Conservation (phyloP, 805 yeast species). For the Candida pseudofarinosa region DNA sequence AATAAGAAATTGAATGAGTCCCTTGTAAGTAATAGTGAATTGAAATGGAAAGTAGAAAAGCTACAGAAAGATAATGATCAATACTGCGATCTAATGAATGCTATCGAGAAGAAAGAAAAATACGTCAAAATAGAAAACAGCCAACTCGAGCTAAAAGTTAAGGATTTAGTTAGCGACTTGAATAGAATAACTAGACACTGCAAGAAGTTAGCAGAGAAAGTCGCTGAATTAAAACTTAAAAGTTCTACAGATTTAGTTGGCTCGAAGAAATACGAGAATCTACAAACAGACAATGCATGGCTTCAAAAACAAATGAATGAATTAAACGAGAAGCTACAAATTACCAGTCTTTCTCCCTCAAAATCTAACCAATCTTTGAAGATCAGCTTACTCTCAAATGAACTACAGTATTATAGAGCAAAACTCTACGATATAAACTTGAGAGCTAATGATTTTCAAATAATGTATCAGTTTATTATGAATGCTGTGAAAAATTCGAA, state of each 20-base stretch:
- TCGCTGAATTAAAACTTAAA: constrained; percentile 19
- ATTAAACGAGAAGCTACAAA: constrained; percentile 17
- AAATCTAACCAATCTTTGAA: constrained; percentile 18
- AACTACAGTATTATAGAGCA: constrained; percentile 44
- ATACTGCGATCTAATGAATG: constrained; percentile 20
- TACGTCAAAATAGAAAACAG: constrained; percentile 25
- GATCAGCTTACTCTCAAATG: constrained; percentile 28
- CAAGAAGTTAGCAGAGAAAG: constrained; percentile 24
- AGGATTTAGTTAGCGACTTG: constrained; percentile 28
- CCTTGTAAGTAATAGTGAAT: constrained; percentile 15
- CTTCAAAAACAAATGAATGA: constrained; percentile 29
- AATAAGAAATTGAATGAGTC: constrained; percentile 17
- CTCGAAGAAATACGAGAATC: not conserved
- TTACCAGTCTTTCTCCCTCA: constrained; percentile 18
- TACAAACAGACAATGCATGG: constrained; percentile 2
- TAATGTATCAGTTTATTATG: constrained; percentile 31
- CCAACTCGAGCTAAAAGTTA: constrained; percentile 24
- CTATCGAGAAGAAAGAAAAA: constrained; percentile 28
- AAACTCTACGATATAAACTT: constrained; percentile 42
- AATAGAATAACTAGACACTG: constrained; percentile 24
- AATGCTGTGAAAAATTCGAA: constrained; percentile 26
- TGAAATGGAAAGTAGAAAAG: constrained; percentile 15
- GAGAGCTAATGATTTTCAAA: constrained; percentile 29
- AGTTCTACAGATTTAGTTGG: not conserved
- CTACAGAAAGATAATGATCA: constrained; percentile 21